Percentiles rank a stretch among this genome's conserved stretches.
Conservation (phyloP, 495 filamentous ascomycete genomes). For the Tuber indicum region DNA sequence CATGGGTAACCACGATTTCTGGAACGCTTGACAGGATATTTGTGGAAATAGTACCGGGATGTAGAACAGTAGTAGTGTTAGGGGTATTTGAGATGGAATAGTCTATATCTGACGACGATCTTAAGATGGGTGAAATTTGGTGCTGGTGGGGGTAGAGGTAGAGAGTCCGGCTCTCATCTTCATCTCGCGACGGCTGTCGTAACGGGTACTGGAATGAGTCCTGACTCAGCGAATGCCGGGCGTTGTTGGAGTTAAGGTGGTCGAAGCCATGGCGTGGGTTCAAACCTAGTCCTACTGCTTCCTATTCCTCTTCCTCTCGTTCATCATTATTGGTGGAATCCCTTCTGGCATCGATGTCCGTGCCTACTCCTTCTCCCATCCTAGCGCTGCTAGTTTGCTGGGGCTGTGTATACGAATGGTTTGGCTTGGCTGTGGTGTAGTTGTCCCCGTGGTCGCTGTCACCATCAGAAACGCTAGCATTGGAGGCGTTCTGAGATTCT, state of each 20-base stretch:
- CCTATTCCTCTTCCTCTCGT: neutral
- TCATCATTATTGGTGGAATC: neutral
- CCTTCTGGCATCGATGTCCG: neutral
- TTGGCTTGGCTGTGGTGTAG: neutral
- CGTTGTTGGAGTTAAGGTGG: neutral
- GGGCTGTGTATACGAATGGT: neutral
- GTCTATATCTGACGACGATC: neutral
- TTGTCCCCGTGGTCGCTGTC: neutral
- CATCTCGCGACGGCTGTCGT: neutral
- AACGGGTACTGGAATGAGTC: neutral
- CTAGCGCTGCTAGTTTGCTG: neutral
- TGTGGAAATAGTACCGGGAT: neutral
- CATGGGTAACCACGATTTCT: conserved; percentile 20
- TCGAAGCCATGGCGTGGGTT: neutral
- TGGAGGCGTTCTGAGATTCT: conserved; percentile 14
- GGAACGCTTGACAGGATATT: conserved; percentile 3
- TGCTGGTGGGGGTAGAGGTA: neutral
- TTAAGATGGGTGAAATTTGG: neutral
- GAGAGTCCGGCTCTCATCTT: neutral
- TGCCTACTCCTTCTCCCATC: neutral
- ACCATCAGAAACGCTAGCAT: conserved; percentile 1
- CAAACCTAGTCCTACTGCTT: neutral
- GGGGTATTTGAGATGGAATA: neutral
- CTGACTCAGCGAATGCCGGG: neutral
- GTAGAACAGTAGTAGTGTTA: neutral